A percentile compares a stretch with the other conserved stretches of the same genome.
These are phyloP conservation scores for Dicorynia guianensis DNA, from an alignment of 306 rosid genomes.

Conservation along the genomic window DNA sequence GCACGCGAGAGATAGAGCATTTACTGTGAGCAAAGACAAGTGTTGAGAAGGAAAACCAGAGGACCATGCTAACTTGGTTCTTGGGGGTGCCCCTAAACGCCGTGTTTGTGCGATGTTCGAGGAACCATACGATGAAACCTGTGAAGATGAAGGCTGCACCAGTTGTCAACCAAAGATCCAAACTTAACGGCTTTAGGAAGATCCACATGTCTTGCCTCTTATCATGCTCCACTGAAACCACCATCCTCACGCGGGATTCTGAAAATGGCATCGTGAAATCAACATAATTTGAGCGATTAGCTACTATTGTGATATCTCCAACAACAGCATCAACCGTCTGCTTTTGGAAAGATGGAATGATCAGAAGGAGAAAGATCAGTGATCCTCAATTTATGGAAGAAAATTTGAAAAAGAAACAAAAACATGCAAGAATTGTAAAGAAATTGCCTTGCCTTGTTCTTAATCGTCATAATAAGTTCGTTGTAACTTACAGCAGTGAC, in stretches of 20 bases:
- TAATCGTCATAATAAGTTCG: neutral
- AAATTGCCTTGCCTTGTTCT: too few relatives aligned
- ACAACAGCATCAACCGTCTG: slow-evolving; percentile 49
- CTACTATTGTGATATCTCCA: slow-evolving; percentile 57
- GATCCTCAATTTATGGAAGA: slow-evolving; percentile 11
- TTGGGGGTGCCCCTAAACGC: slow-evolving; percentile 41
- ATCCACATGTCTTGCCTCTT: slow-evolving; percentile 46
- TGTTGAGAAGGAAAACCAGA: too few relatives aligned
- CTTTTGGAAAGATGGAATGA: neutral
- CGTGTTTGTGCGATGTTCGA: slow-evolving; percentile 45
- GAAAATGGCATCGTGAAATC: slow-evolving; percentile 56
- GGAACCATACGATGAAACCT: slow-evolving; percentile 46
- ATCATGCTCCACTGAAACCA: slow-evolving; percentile 40
- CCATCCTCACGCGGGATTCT: slow-evolving; percentile 54
- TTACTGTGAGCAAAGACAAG: too few relatives aligned
- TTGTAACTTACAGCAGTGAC: slow-evolving; percentile 27
- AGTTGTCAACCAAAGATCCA: slow-evolving; percentile 51
- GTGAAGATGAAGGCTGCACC: slow-evolving; percentile 37
- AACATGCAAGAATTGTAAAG: too few relatives aligned
- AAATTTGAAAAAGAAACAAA: neutral
- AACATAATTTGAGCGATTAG: slow-evolving; percentile 39
- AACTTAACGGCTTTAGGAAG: slow-evolving; percentile 54
- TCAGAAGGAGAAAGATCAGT: neutral
- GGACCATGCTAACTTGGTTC: neutral
- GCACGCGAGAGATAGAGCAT: too few relatives aligned